These are phyloP conservation scores for Vigna reflexopilosa DNA, from an alignment of 306 rosid species.

Conservation along the genomic window DNA sequence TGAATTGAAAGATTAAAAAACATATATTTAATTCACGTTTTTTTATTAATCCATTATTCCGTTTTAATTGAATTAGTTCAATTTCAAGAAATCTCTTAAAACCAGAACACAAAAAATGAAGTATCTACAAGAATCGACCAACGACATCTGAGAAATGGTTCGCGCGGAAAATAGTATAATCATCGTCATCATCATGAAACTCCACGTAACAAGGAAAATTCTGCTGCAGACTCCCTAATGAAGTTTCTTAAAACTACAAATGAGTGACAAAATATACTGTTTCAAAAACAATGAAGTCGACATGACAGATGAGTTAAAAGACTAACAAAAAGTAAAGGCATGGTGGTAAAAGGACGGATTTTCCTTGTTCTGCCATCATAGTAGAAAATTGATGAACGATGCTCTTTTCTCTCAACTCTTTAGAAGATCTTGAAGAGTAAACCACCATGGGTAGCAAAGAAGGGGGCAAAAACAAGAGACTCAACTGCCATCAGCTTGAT, in stretches of 20 bases:
- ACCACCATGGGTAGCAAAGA: constrained; percentile 96
- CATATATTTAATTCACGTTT: too few relatives aligned
- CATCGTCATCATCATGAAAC: constrained; percentile 52
- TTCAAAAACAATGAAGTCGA: constrained; percentile 10
- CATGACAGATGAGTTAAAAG: constrained; percentile 21
- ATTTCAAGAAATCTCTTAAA: not conserved
- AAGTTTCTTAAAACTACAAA: constrained; percentile 46
- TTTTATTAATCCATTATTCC: not conserved
- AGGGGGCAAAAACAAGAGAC: constrained; percentile 94
- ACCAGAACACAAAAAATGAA: not conserved
- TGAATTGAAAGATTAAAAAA: too few relatives aligned
- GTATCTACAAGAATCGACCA: not conserved
- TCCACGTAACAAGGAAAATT: constrained; percentile 47
- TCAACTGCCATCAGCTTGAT: constrained; percentile 98
- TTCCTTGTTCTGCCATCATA: not conserved
- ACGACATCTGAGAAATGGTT: not conserved
- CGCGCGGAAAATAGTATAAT: constrained; percentile 20
- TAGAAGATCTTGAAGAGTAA: constrained; percentile 75
- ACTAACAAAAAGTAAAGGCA: constrained; percentile 21
- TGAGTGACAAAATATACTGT: constrained; percentile 33
- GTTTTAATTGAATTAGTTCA: not conserved
- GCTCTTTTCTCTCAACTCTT: constrained; percentile 1
- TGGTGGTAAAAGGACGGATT: not conserved
- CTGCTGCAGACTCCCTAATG: constrained; percentile 49
- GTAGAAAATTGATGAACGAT: constrained; percentile 27